phyloP scores from a whole-genome alignment of 2,329 filamentous ascomycete genomes.

The Zasmidium angulare region DNA sequence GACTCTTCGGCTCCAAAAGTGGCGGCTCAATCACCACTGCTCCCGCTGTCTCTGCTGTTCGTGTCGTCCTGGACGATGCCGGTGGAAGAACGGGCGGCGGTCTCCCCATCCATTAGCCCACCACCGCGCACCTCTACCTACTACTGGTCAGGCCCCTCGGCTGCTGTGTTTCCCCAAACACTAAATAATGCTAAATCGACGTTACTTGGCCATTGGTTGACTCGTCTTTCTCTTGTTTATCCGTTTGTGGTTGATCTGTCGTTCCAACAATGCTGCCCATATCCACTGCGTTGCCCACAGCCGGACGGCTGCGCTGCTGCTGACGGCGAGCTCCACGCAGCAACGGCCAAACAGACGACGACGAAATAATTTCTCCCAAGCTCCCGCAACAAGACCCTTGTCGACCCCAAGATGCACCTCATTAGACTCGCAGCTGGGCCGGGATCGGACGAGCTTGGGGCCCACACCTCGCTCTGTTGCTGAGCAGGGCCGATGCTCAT shows the following conservation, averaged over 20 bases:
- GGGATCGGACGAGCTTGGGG: background rate
- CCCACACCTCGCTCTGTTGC: constrained; percentile 2
- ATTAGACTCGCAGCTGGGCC: background rate
- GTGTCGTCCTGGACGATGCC: background rate
- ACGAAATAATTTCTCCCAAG: background rate
- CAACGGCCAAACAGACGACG: background rate
- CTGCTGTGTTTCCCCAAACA: background rate
- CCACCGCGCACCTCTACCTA: background rate
- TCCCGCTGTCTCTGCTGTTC: background rate
- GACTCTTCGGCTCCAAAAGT: constrained; percentile 12
- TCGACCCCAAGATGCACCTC: background rate
- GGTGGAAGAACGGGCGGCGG: background rate
- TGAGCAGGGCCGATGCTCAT: constrained; percentile 13
- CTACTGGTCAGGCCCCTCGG: background rate
- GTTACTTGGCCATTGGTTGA: no score
- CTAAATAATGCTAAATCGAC: background rate
- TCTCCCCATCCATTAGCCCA: constrained; percentile 1
- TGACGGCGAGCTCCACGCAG: background rate
- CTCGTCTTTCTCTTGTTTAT: no score
- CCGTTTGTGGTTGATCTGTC: no score
- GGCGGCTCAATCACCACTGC: background rate
- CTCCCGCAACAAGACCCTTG: background rate
- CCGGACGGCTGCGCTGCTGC: background rate
- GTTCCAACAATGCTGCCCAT: no score
- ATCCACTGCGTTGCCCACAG: no score